phyloP scores from a whole-genome alignment of 495 filamentous ascomycete genomes.

The Bacidia rubella region DNA sequence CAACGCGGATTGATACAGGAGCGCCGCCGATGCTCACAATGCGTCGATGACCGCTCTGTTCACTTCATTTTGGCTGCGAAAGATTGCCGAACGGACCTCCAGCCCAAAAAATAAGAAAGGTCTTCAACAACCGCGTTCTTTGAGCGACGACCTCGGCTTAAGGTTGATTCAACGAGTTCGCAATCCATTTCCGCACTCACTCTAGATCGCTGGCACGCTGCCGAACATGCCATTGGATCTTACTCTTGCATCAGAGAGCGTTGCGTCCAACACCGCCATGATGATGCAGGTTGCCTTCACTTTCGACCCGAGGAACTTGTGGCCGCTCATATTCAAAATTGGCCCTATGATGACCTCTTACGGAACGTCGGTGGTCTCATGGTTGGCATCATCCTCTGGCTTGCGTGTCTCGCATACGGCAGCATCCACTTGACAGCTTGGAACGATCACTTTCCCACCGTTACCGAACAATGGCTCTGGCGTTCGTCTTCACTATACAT shows the following conservation, averaged over 20 bases:
- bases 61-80: too few relatives aligned
- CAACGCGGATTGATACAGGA: not conserved
- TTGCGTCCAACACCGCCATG: too few relatives aligned
- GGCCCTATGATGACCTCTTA: conserved; percentile 6
- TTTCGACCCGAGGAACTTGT: not conserved
- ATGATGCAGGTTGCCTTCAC: too few relatives aligned
- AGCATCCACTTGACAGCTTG: conserved; percentile 21
- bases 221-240: not conserved
- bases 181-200: too few relatives aligned
- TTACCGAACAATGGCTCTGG: conserved; percentile 20
- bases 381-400: conserved; percentile 9
- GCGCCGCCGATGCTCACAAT: too few relatives aligned
- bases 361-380: conserved; percentile 3
- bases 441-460: conserved; percentile 21
- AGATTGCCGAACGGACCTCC: too few relatives aligned
- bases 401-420: conserved; percentile 12
- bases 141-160: too few relatives aligned
- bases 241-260: not conserved
- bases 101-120: too few relatives aligned
- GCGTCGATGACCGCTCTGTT: too few relatives aligned
- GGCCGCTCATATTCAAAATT: not conserved
- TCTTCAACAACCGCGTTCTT: too few relatives aligned
- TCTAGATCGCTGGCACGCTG: too few relatives aligned
- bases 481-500: conserved; percentile 15
- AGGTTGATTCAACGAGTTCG: too few relatives aligned